These are phyloP conservation scores for Paulownia fortunei DNA, from an alignment of 257 asterid genomes.

Conservation along the genomic window DNA sequence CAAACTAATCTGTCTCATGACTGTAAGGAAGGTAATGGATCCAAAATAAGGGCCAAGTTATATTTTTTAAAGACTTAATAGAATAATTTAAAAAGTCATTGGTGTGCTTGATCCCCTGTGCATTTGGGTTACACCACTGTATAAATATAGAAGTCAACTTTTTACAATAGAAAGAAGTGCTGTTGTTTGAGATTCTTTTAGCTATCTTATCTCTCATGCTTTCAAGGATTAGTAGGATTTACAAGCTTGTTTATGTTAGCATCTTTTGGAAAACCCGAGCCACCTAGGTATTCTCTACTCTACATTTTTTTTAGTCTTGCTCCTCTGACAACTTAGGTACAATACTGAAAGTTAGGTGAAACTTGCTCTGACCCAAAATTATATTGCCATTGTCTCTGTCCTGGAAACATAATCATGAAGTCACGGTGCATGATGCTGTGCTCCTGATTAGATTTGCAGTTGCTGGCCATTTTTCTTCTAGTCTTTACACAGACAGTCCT, in stretches of 20 bases:
- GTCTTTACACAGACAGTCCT: slow-evolving; percentile 4
- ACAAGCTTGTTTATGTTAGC: slow-evolving; percentile 15
- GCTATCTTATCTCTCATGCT: background rate
- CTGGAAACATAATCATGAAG: background rate
- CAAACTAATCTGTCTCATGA: background rate
- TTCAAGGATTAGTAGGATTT: slow-evolving; percentile 1
- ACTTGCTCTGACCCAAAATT: background rate
- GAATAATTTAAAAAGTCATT: background rate
- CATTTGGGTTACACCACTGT: background rate
- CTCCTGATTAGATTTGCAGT: background rate
- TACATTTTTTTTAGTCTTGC: slow-evolving; percentile 1
- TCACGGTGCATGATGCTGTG: background rate
- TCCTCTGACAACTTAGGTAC: background rate
- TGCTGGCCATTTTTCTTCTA: background rate
- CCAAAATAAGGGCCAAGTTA: background rate
- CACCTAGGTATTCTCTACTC: background rate
- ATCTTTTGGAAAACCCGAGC: background rate
- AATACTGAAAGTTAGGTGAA: background rate
- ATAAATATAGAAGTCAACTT: background rate
- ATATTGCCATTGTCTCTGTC: background rate
- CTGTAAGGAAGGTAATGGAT: background rate
- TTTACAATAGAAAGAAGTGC: background rate
- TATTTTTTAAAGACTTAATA: background rate
- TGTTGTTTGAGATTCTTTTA: background rate
- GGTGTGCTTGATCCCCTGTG: background rate